Conservation (phyloP, 352 stramenopile genomes). For the Albugo candida region DNA sequence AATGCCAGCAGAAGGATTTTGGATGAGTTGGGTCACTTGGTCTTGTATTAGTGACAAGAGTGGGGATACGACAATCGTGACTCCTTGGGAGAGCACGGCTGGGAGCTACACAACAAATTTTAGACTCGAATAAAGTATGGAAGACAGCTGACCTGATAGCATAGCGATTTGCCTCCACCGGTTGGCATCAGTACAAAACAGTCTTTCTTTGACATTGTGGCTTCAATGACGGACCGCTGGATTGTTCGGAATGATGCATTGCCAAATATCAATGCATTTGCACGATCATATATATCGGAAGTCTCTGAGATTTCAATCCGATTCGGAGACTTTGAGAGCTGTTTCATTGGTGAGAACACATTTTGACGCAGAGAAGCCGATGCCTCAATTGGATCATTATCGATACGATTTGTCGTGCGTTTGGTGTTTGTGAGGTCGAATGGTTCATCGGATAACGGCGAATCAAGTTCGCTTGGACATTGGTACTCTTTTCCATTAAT, state of each 20-base stretch:
- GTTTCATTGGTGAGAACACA: too few relatives aligned
- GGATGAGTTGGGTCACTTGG: slow-evolving; percentile 76
- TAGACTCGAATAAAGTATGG: slow-evolving; percentile 8
- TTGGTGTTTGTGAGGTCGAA: too few relatives aligned
- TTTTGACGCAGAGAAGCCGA: too few relatives aligned
- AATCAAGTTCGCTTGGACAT: too few relatives aligned
- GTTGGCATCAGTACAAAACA: slow-evolving; percentile 89
- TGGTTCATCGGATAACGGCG: too few relatives aligned
- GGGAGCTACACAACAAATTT: not conserved
- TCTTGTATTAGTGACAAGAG: slow-evolving; percentile 87
- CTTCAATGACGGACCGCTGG: slow-evolving; percentile 83
- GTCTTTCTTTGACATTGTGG: slow-evolving; percentile 72
- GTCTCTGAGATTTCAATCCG: not conserved
- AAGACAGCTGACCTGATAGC: slow-evolving; percentile 81
- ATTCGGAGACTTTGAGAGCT: too few relatives aligned
- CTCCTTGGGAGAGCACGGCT: slow-evolving; percentile 7
- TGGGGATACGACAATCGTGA: slow-evolving; percentile 85
- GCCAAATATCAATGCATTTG: slow-evolving; percentile 46
- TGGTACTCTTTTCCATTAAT: too few relatives aligned
- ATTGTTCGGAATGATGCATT: slow-evolving; percentile 73
- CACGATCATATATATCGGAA: slow-evolving; percentile 3
- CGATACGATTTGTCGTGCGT: too few relatives aligned
- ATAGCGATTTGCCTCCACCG: slow-evolving; percentile 71
- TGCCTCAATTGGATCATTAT: too few relatives aligned
- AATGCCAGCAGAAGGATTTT: slow-evolving; percentile 21